Evolutionary conservation across 2,329 filamentous ascomycete genomes (phyloP), one percentile per base, ranked within the genome.

Genomic region (Cephalotrichum gorgonifer): DNA sequence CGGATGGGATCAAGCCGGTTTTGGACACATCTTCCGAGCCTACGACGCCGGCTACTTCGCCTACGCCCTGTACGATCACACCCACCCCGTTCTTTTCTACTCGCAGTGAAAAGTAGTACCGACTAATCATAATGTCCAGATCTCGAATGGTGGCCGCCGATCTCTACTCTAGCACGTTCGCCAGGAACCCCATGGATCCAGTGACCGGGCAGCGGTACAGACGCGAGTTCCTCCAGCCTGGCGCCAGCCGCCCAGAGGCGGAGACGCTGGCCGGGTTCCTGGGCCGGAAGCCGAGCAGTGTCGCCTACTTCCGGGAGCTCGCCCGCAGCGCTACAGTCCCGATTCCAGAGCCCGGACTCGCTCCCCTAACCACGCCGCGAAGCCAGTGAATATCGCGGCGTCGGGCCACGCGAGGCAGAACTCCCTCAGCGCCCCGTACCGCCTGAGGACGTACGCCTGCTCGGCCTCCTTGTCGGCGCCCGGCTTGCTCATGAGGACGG

Each of bases 41-140:
- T 47, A 47, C 25, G 51, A 53, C 30, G 44, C 44, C 11, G 51
- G 45, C 4, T 53, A 50, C 46, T 50, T 49, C 38, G 49, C 42
- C 14, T 53, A 53, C 25, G 45, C 41, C 3, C 43, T 47, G 51
- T 53, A 41, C 25, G 49, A 35, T 8, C 4, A 26, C 25, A 8
- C 23, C 7, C 17, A 15, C 20, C 27, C 2, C 23, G 9, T 7
- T 15, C 6, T 6, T 25, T 25, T 11, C 26, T 43, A 4, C 14
- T 14, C 28, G n/a, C n/a, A 22, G n/a, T 22, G n/a, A 39, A n/a
- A 25, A 23, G 41, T 8, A 15, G 22, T 17, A 41, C 22, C 17
- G 25, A 17, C 27, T 4, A 43, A 6, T 6, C 15, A 7, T 25
- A 2, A 14, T n/a, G 25, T 14, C 22, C 27, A 48, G 45, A 17